Evolutionary conservation across 176 grass and related monocot species (phyloP).

Genomic region (Canna indica): DNA sequence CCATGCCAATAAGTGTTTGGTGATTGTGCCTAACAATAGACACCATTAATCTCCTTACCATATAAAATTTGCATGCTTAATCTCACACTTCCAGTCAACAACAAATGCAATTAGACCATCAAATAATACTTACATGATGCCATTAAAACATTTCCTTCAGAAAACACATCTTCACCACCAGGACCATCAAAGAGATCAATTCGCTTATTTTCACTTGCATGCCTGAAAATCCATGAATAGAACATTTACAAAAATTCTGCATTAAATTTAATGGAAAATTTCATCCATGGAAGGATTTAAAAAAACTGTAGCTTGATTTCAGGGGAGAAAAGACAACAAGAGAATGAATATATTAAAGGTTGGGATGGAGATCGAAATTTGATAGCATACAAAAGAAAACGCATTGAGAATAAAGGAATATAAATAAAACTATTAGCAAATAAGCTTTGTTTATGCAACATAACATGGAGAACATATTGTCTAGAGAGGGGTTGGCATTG

Average conservation of each 20-base stretch:
- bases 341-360: neutral
- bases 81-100: neutral
- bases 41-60: neutral
- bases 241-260: neutral
- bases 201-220: constrained; percentile 79
- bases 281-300: neutral
- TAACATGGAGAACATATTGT: too few relatives aligned
- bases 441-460: too few relatives aligned
- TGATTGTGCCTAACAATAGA: too few relatives aligned
- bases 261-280: neutral
- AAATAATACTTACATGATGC: constrained; percentile 62
- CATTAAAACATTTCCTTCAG: constrained; percentile 70
- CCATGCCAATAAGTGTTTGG: too few relatives aligned
- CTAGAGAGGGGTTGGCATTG: too few relatives aligned
- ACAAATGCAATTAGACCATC: neutral
- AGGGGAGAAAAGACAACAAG: too few relatives aligned
- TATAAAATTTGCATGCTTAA: neutral
- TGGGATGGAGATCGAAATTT: too few relatives aligned
- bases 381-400: too few relatives aligned
- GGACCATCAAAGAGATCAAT: constrained; percentile 80
- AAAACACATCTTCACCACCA: constrained; percentile 59
- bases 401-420: too few relatives aligned
- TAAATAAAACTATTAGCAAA: too few relatives aligned
- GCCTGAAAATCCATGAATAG: constrained; percentile 28
- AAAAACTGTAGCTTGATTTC: neutral